These are phyloP conservation scores for Hypoxylon fragiforme DNA, from an alignment of 495 filamentous ascomycete species.

Conservation along the genomic window DNA sequence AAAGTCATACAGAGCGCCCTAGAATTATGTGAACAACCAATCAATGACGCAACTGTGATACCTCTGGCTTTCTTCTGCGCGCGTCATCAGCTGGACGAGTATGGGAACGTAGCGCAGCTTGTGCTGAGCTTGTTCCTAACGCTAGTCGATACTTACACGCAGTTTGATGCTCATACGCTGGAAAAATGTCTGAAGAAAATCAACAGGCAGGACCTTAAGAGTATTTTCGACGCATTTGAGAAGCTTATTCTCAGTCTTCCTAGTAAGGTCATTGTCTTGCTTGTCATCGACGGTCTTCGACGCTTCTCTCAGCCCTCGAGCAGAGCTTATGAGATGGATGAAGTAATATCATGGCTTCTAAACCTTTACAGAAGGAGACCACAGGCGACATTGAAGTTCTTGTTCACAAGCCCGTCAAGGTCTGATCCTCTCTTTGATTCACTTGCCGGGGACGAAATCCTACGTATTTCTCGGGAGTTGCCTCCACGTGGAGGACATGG, in stretches of 20 bases:
- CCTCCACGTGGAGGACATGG: neutral
- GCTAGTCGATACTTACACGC: conserved; percentile 15
- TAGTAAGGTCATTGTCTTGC: conserved; percentile 3
- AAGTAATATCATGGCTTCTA: conserved; percentile 1
- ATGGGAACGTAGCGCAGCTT: conserved; percentile 7
- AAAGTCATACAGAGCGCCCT: neutral
- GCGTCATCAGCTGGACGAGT: conserved; percentile 7
- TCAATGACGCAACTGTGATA: neutral
- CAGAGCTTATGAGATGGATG: conserved; percentile 1
- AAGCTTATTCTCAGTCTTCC: conserved; percentile 1
- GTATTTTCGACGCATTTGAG: conserved; percentile 6
- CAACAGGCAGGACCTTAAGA: neutral
- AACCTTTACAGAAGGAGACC: neutral
- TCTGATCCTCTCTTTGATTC: conserved; percentile 5
- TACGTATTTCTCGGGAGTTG: neutral
- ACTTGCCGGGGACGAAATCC: conserved; percentile 16
- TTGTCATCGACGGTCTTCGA: conserved; percentile 15
- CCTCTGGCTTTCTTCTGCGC: conserved; percentile 21
- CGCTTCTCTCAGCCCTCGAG: conserved; percentile 2
- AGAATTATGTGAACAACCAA: neutral
- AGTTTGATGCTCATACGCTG: neutral
- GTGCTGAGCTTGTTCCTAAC: conserved; percentile 19
- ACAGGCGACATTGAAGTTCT: conserved; percentile 7
- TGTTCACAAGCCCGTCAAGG: conserved; percentile 11
- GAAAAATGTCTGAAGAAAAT: neutral